Conservation (phyloP, 2,329 filamentous ascomycete species). For the Elsinoe batatas region DNA sequence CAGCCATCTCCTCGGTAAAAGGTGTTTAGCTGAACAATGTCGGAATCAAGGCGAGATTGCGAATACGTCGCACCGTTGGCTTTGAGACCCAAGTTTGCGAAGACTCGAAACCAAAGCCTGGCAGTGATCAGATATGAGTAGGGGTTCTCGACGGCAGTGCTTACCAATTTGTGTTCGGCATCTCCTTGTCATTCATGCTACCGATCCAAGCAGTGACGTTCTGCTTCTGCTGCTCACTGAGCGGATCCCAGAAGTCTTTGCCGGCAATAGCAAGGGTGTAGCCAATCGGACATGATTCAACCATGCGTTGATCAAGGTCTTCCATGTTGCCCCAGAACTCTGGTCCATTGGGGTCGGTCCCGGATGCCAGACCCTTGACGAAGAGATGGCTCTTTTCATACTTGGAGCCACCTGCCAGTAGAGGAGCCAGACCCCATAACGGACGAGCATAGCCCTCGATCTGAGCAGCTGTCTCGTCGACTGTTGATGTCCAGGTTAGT, state of each 20-base stretch:
- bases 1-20: conserved; percentile 76
- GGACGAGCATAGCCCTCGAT: conserved; percentile 68
- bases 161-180: conserved; percentile 55
- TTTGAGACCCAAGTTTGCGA: conserved; percentile 68
- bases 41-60: conserved; percentile 57
- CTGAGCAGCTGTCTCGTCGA: conserved; percentile 67
- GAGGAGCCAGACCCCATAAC: conserved; percentile 62
- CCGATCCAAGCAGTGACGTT: conserved; percentile 66
- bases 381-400: conserved; percentile 57
- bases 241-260: conserved; percentile 53
- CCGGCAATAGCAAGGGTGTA: conserved; percentile 62
- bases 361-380: conserved; percentile 59
- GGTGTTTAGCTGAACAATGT: conserved; percentile 68
- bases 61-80: conserved; percentile 65
- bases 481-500: conserved; percentile 14
- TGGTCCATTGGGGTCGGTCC: conserved; percentile 57
- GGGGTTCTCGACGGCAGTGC: neutral
- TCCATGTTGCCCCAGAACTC: conserved; percentile 71
- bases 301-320: conserved; percentile 74
- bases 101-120: conserved; percentile 77
- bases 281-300: conserved; percentile 72
- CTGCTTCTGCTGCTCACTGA: conserved; percentile 50
- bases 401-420: conserved; percentile 57
- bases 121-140: conserved; percentile 23
- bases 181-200: conserved; percentile 69